phyloP scores from a whole-genome alignment of 2,329 filamentous ascomycete genomes.

The Orbilia oligospora region DNA sequence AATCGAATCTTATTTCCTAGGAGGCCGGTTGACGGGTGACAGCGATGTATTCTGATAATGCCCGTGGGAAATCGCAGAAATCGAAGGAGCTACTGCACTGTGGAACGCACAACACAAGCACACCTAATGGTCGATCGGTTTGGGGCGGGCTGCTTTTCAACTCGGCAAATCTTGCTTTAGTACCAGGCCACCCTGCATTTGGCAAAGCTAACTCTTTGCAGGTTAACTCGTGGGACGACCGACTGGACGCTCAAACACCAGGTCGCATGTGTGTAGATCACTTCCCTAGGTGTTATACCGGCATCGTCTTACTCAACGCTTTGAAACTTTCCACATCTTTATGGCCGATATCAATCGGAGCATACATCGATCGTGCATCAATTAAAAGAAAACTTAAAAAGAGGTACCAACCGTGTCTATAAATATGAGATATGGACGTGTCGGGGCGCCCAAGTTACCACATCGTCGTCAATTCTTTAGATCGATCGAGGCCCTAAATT shows the following conservation, averaged over 20 bases:
- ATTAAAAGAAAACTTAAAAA: background rate
- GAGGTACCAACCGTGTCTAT: background rate
- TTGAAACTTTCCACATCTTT: background rate
- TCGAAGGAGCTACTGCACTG: too few relatives aligned
- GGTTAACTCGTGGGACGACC: background rate
- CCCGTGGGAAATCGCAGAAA: too few relatives aligned
- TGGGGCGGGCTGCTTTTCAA: background rate
- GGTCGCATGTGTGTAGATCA: background rate
- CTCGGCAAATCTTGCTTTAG: background rate
- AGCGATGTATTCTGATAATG: too few relatives aligned
- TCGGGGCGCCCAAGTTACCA: background rate
- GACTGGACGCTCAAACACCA: background rate
- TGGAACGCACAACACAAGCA: too few relatives aligned
- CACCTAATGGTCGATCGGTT: too few relatives aligned
- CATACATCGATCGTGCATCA: background rate
- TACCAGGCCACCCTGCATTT: background rate
- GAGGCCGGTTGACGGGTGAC: too few relatives aligned
- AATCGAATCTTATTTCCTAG: too few relatives aligned
- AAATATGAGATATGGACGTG: background rate
- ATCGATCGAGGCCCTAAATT: too few relatives aligned
- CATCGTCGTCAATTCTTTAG: background rate
- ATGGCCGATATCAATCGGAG: constrained; percentile 3
- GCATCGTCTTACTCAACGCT: background rate
- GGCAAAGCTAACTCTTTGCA: background rate
- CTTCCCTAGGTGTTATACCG: background rate